These are phyloP conservation scores for Barnettozyma sucrosica DNA, from an alignment of 805 yeast genomes.

Conservation along the genomic window DNA sequence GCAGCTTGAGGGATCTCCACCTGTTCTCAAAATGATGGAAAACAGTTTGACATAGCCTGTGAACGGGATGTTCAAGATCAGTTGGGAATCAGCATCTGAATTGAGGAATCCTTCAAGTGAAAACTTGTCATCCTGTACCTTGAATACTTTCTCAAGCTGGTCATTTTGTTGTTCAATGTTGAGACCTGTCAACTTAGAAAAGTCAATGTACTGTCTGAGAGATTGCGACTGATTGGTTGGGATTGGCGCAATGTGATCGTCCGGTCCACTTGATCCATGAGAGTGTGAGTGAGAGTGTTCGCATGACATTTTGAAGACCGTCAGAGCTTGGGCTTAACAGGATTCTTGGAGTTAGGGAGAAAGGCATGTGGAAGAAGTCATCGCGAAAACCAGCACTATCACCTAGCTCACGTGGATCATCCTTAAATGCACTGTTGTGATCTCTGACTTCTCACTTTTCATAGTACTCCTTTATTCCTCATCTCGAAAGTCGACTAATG, in stretches of 20 bases:
- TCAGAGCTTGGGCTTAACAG: neutral
- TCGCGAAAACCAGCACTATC: neutral
- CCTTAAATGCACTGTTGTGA: neutral
- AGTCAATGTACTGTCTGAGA: conserved; percentile 55
- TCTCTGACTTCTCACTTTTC: no score
- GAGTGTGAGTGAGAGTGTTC: conserved; percentile 25
- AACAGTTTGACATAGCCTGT: conserved; percentile 67
- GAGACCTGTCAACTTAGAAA: conserved; percentile 53
- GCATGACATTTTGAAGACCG: conserved; percentile 26
- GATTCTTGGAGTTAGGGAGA: neutral
- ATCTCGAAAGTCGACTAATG: no score
- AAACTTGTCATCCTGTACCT: conserved; percentile 43
- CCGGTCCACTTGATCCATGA: conserved; percentile 11
- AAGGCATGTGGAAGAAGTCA: neutral
- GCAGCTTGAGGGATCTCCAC: conserved; percentile 51
- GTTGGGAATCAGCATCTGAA: conserved; percentile 78
- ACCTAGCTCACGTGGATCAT: neutral
- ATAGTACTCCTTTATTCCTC: no score
- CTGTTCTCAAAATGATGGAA: conserved; percentile 64
- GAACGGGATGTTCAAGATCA: conserved; percentile 75
- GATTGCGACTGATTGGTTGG: conserved; percentile 69
- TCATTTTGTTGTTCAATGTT: conserved; percentile 51
- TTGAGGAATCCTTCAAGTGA: conserved; percentile 40
- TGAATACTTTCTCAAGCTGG: conserved; percentile 43
- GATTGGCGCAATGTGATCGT: conserved; percentile 47